A percentile compares a stretch with the other conserved stretches of the same genome.
Conservation (phyloP, 2,329 filamentous ascomycete genomes). For the Pestalotiopsis sp. region DNA sequence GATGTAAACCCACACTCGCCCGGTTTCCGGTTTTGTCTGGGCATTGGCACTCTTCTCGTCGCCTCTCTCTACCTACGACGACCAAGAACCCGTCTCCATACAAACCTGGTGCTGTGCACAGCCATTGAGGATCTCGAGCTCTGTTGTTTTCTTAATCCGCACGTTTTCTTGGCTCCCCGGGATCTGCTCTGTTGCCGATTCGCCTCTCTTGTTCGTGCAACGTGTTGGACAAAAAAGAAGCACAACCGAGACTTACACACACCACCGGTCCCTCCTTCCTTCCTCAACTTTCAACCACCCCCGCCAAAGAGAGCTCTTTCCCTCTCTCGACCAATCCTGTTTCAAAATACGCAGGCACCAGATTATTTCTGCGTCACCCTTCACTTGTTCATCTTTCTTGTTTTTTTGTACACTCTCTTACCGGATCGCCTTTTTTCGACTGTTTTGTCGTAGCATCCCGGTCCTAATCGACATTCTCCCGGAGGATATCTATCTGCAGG, state of each 20-base stretch:
- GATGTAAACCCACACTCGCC: slow-evolving; percentile 7
- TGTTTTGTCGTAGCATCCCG: not conserved
- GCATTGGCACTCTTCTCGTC: not conserved
- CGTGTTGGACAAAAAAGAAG: not conserved
- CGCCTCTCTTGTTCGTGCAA: not conserved
- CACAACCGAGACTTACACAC: not conserved
- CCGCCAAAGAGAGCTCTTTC: slow-evolving; percentile 1
- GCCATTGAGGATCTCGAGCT: not conserved
- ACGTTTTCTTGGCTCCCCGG: not conserved
- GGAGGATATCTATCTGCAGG: not conserved
- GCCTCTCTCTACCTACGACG: not conserved
- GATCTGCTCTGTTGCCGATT: not conserved
- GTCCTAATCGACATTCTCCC: not conserved
- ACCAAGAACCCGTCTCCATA: not conserved
- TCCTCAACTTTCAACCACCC: not conserved
- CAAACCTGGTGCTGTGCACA: not conserved
- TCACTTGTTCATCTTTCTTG: not conserved
- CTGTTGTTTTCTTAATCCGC: not conserved
- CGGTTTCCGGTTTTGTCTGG: slow-evolving; percentile 9
- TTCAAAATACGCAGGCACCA: not conserved
- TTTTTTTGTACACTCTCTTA: slow-evolving; percentile 1
- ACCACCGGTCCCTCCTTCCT: not conserved
- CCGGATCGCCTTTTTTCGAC: not conserved
- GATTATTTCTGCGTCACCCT: not conserved
- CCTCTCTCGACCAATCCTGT: not conserved